Evolutionary conservation across 2,329 filamentous ascomycete species (phyloP), one percentile per base, ranked within the genome.

Genomic region (Paraphoma chrysanthemicola): DNA sequence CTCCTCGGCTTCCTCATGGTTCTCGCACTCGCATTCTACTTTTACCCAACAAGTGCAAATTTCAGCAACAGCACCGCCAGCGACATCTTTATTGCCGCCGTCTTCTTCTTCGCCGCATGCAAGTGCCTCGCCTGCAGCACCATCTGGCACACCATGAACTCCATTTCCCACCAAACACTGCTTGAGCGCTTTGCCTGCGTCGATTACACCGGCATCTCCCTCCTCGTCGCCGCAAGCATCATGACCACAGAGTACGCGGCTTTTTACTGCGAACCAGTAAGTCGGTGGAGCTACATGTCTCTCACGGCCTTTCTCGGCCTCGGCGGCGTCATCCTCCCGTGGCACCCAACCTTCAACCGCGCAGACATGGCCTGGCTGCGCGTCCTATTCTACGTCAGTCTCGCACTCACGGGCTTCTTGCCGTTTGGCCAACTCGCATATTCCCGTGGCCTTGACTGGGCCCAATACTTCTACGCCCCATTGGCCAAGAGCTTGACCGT

Each of bases 81-180:
- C 47, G 95, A 99, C 74, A 87, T 98, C 57, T 86, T 95, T 71
- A 93, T 99, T 60, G 93, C 94, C 0, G 93, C 91, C 18, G 85
- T 96, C 64, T 99, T 99, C 84, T 97, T 99, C 81, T 91, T 96
- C 72, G 95, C 94, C 46, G 95, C 95, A 44, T 93, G 89, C 82
- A 93, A 98, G 77, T 98, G 94, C 71, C 86, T 99, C 53, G 88
- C 94, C 73, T 99, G 95, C 87, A 96, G 91, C 60, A 94, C 90
- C 62, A 88, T 98, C 72, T 99, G 95, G 95, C 95, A 99, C 80
- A 97, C 95, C 28, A 98, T 99, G 93, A 97, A 94, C 80, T 92
- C 92, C 68, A 96, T 98, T 52, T 93, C 94, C 16, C 91, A 96
- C 66, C 89, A 96, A 70, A 87, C 88, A 17, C 86, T 96, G 42